These are phyloP conservation scores for Coemansia sp. DNA, from an alignment of 192 early-diverging fungal species.

Conservation along the genomic window DNA sequence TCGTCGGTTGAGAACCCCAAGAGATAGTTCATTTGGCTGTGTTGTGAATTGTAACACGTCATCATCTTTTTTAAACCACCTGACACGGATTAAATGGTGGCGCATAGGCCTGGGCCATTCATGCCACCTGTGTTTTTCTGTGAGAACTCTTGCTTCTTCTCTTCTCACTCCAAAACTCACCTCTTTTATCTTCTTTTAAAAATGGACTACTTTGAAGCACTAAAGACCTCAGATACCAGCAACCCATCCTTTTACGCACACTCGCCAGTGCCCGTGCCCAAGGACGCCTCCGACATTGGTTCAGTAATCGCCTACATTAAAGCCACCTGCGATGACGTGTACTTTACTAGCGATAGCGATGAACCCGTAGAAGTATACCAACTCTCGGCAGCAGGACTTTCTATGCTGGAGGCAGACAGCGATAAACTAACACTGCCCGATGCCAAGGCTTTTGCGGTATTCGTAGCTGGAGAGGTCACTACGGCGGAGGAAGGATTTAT, in stretches of 20 bases:
- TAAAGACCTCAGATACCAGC: slow-evolving; percentile 30
- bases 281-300: slow-evolving; percentile 18
- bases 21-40: slow-evolving; percentile 6
- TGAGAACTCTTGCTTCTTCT: neutral
- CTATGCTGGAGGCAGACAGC: slow-evolving; percentile 26
- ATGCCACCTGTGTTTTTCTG: neutral
- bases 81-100: neutral
- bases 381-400: slow-evolving; percentile 31
- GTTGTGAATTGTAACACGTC: neutral
- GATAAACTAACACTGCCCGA: slow-evolving; percentile 43
- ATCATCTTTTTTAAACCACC: neutral
- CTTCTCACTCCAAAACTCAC: neutral
- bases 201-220: slow-evolving; percentile 56
- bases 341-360: slow-evolving; percentile 55
- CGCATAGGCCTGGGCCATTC: neutral
- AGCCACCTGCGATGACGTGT: slow-evolving; percentile 44
- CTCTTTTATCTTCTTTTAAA: neutral
- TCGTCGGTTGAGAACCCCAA: slow-evolving; percentile 53
- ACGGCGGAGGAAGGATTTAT: slow-evolving; percentile 39
- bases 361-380: slow-evolving; percentile 56
- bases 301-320: slow-evolving; percentile 44
- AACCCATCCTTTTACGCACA: slow-evolving; percentile 26
- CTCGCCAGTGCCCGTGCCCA: slow-evolving; percentile 36
- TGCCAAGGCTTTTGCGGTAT: slow-evolving; percentile 45
- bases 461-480: slow-evolving; percentile 31